phyloP scores from a whole-genome alignment of 2,329 filamentous ascomycete species.

The Didymella exigua region DNA sequence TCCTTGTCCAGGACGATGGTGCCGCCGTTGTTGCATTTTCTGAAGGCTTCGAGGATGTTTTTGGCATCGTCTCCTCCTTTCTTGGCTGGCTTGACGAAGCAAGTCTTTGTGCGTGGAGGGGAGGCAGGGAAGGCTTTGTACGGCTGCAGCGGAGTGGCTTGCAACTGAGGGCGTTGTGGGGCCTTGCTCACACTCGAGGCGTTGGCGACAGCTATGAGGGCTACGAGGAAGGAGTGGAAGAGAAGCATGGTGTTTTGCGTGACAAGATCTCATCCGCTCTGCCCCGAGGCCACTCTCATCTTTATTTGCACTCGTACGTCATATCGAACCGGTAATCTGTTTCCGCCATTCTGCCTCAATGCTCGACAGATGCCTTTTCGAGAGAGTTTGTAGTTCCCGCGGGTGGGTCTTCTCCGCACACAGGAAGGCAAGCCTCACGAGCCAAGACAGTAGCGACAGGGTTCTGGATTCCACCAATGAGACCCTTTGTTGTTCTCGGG shows the following conservation, averaged over 20 bases:
- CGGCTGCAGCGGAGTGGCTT: not conserved
- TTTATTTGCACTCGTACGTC: too few species aligned
- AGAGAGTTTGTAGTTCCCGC: not conserved
- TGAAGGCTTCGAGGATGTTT: not conserved
- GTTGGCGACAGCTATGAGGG: not conserved
- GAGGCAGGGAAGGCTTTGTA: not conserved
- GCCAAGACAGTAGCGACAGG: not conserved
- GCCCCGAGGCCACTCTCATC: too few species aligned
- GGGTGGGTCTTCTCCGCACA: not conserved
- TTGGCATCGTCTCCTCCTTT: not conserved
- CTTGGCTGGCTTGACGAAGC: not conserved
- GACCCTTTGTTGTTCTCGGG: not conserved
- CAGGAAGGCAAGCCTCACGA: not conserved
- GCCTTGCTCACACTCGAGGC: not conserved
- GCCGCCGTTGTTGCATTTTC: not conserved
- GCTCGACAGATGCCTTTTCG: not conserved
- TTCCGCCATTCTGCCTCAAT: not conserved
- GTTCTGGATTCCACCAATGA: not conserved
- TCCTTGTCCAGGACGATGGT: constrained; percentile 37
- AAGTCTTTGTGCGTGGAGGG: not conserved
- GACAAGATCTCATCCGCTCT: too few species aligned
- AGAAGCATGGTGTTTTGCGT: too few species aligned
- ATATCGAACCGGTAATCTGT: too few species aligned
- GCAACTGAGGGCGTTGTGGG: not conserved
- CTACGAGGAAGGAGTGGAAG: not conserved